A percentile compares a stretch with the other conserved stretches of the same genome.
Conservation (phyloP, 1,284 basidiomycete genomes). For the Ustilago shanxiensis region DNA sequence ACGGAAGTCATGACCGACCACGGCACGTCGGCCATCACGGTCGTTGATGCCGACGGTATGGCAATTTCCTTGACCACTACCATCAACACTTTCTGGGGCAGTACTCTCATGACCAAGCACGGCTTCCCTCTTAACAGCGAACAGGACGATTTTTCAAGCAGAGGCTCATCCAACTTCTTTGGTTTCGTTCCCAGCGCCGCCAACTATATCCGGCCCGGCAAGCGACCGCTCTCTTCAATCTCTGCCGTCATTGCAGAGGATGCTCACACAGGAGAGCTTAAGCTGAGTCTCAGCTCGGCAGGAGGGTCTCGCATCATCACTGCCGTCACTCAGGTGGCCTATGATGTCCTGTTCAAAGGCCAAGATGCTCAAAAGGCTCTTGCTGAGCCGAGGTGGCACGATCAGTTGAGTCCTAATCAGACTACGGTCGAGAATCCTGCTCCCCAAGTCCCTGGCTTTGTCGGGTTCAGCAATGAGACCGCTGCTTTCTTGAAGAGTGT, state of each 20-base stretch:
- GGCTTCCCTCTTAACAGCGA: constrained; percentile 69
- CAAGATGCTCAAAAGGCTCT: constrained; percentile 57
- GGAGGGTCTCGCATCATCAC: constrained; percentile 72
- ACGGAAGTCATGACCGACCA: constrained; percentile 65
- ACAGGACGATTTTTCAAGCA: constrained; percentile 71
- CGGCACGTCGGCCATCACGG: constrained; percentile 71
- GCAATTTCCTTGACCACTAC: constrained; percentile 72
- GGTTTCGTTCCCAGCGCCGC: constrained; percentile 65
- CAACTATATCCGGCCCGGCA: constrained; percentile 71
- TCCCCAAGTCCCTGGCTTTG: constrained; percentile 53
- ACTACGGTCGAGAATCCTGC: constrained; percentile 69
- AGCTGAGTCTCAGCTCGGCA: constrained; percentile 70
- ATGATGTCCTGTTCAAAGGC: constrained; percentile 55
- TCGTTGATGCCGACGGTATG: constrained; percentile 70
- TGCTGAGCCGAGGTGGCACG: constrained; percentile 71
- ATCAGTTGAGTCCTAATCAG: constrained; percentile 69
- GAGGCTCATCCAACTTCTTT: constrained; percentile 70
- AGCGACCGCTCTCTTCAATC: constrained; percentile 71
- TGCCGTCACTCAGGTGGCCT: constrained; percentile 70
- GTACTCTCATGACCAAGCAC: constrained; percentile 53
- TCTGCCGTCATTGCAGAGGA: constrained; percentile 70
- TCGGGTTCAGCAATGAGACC: constrained; percentile 70
- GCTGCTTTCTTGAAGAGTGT: constrained; percentile 62
- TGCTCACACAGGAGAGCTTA: constrained; percentile 65
- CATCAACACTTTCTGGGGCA: constrained; percentile 71